These are phyloP conservation scores for Calonectria hawksworthii DNA, from an alignment of 2,329 filamentous ascomycete species.

Conservation along the genomic window DNA sequence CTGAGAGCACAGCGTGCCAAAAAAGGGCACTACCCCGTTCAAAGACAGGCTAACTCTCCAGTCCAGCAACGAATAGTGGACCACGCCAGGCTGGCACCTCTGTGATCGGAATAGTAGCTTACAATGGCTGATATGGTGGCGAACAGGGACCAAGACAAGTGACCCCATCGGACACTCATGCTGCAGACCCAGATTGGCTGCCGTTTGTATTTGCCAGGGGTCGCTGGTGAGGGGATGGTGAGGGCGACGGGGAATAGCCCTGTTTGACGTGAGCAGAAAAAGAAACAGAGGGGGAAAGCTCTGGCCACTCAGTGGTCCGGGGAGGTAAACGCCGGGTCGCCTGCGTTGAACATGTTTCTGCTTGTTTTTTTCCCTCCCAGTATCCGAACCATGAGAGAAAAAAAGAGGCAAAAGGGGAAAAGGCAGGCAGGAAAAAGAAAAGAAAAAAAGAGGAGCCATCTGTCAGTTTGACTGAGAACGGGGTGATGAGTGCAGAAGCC, in stretches of 20 bases:
- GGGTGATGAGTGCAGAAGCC: neutral
- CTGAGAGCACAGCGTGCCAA: neutral
- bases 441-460: neutral
- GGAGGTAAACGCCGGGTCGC: neutral
- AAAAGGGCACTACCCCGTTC: neutral
- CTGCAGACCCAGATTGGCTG: neutral
- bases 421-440: neutral
- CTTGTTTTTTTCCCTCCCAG: neutral
- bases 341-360: neutral
- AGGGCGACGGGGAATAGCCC: conserved; percentile 6
- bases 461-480: neutral
- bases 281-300: neutral
- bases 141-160: neutral
- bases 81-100: neutral
- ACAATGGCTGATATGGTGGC: neutral
- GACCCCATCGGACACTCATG: neutral
- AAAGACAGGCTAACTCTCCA: neutral
- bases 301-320: neutral
- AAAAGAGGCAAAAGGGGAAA: neutral
- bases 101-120: neutral
- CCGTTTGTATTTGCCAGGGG: neutral
- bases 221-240: conserved; percentile 9
- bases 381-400: neutral
- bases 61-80: neutral
- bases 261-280: conserved; percentile 14